These are phyloP conservation scores for Eimeria zaria DNA, from an alignment of 169 alveolate species.

Conservation along the genomic window DNA sequence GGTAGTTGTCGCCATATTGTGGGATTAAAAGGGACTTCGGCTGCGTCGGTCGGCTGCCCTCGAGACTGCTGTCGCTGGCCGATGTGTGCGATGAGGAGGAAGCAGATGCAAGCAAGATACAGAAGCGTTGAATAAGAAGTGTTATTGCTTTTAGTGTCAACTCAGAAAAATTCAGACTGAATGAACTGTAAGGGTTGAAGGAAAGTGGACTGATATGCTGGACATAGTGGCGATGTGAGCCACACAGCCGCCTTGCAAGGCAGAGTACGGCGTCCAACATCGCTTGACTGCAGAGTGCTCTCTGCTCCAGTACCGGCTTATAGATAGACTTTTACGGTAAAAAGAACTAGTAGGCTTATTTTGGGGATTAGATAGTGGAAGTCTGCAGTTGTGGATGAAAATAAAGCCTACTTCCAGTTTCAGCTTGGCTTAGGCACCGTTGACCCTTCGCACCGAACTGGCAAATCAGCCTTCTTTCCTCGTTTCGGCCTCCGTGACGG, in stretches of 20 bases:
- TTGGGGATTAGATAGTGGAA: neutral
- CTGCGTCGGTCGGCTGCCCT: constrained; percentile 13
- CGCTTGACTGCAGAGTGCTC: neutral
- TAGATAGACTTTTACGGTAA: neutral
- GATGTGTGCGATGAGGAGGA: neutral
- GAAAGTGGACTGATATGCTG: neutral
- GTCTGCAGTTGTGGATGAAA: neutral
- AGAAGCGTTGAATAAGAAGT: neutral
- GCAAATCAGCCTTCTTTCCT: neutral
- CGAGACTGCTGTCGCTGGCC: constrained; percentile 10
- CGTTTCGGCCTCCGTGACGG: neutral
- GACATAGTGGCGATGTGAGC: neutral
- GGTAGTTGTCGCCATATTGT: constrained; percentile 49
- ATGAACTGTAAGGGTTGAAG: neutral
- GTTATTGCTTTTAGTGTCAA: neutral
- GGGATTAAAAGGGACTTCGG: neutral
- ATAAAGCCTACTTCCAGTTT: neutral
- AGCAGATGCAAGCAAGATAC: neutral
- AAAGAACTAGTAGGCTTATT: neutral
- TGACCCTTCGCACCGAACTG: neutral
- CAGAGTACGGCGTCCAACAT: constrained; percentile 1
- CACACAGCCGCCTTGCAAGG: constrained; percentile 50
- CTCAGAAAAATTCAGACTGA: neutral
- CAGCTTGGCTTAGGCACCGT: neutral
- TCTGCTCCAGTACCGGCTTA: neutral